Base-by-base conservation (phyloP, 1,284 basidiomycete genomes). In the Kwoniella shivajii region DNA sequence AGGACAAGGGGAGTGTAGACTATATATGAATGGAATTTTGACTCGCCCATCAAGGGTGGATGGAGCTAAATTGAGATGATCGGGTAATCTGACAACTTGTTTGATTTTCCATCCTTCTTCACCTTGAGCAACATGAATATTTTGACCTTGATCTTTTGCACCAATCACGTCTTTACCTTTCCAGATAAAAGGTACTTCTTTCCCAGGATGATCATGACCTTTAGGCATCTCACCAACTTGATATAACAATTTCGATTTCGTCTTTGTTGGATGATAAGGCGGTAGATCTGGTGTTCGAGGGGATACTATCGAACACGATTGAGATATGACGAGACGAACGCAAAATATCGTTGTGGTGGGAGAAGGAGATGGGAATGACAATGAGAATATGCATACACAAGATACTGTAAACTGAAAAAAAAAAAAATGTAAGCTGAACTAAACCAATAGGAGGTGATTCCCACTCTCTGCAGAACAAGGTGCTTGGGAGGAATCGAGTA, bases 1-100 rank as follows among this genome's bases (percentile, higher is more conserved):
- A 36, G 34, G 10, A 10, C n/a, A 10, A n/a, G n/a, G 10, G n/a
- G 10, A n/a, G 10, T n/a, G 10, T 36, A 10, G 10, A 10, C 10
- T 10, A 36, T 37, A 16, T 22, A 47, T 18, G 18, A 31, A 6
- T 16, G 13, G 33, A 14, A 2, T 22, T 33, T 16, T 30, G 16
- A 63, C 73, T 65, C 52, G 75, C 74, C 74, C 75, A 5, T 67
- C 60, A 47, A 67, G 64, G 1, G 75, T 78, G 6, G 67, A 65
- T 11, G 76, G 75, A 24, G 75, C 43, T 18, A 74, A 66, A 54
- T 74, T 77, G 5, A 72, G 70, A 54, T 78, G 74, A 56, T 65
- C 66, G 1, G 76, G 76, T 57, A 78, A 50, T n/a, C 76, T 56
- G 27, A 63, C 69, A 24, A 75, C 66, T 0, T 71, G 72, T 7